Evolutionary conservation across 2,329 filamentous ascomycete species (phyloP).

Genomic region (Verticillium tricorpus): DNA sequence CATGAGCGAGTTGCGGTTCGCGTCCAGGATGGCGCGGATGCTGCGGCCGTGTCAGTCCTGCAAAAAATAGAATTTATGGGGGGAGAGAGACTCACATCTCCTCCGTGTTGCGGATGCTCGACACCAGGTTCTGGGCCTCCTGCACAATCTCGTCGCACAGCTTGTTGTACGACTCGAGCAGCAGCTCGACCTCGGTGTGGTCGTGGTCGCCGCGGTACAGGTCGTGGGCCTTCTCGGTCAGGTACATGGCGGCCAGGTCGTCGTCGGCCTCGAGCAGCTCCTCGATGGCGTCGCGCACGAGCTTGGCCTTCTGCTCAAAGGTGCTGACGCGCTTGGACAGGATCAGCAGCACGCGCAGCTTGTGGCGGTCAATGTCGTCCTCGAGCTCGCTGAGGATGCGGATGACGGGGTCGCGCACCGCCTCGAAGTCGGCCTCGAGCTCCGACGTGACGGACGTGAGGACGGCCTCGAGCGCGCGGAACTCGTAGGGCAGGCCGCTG

Average conservation of each 20-base stretch:
- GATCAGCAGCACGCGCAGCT: conserved; percentile 83
- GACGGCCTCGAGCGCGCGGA: conserved; percentile 91
- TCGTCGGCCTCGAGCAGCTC: conserved; percentile 95
- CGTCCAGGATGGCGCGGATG: conserved; percentile 93
- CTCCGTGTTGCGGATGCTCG: conserved; percentile 94
- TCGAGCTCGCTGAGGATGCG: conserved; percentile 79
- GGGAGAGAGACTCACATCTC: conserved; percentile 69
- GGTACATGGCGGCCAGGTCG: conserved; percentile 90
- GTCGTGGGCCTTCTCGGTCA: conserved; percentile 81
- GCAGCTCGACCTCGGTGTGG: conserved; percentile 94
- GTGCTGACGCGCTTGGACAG: conserved; percentile 94
- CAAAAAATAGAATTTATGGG: not conserved
- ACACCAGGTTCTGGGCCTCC: conserved; percentile 86
- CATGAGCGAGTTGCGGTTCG: conserved; percentile 98
- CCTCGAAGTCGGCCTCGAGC: conserved; percentile 90
- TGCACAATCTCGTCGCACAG: conserved; percentile 98
- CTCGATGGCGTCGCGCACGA: conserved; percentile 92
- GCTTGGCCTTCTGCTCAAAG: conserved; percentile 93
- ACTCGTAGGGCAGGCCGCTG: conserved; percentile 81
- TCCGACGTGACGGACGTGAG: conserved; percentile 89
- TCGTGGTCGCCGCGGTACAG: conserved; percentile 72
- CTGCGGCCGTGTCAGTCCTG: conserved; percentile 36
- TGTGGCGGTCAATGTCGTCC: conserved; percentile 94
- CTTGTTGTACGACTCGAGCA: conserved; percentile 96
- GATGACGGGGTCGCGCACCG: conserved; percentile 87